phyloP scores from a whole-genome alignment of 2,329 filamentous ascomycete species.

The Fusarium multiceps region DNA sequence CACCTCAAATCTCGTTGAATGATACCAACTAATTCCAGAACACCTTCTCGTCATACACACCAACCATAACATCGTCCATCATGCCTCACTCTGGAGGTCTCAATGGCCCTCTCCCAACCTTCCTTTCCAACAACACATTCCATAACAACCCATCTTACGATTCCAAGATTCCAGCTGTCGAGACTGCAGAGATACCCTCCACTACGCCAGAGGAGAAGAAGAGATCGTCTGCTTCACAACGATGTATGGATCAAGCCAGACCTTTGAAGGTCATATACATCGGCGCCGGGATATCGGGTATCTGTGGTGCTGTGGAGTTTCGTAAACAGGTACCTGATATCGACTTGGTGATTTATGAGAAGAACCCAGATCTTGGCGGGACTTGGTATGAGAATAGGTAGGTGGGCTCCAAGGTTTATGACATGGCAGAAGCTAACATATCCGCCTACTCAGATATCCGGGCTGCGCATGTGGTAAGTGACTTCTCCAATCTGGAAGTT shows the following conservation, averaged over 20 bases:
- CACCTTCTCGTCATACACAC: neutral
- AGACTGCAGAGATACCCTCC: neutral
- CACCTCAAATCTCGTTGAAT: neutral
- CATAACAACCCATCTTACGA: fast-evolving
- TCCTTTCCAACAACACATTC: neutral
- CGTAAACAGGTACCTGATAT: slow-evolving; percentile 9
- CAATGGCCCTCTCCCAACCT: neutral
- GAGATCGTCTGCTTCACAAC: neutral
- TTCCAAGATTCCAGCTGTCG: neutral
- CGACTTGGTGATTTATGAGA: slow-evolving; percentile 12
- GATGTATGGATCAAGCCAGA: slow-evolving; percentile 3
- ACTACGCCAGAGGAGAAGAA: neutral
- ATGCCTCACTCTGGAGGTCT: slow-evolving; percentile 3
- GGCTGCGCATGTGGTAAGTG: slow-evolving; percentile 12
- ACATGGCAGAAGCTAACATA: neutral
- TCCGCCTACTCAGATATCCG: slow-evolving; percentile 2
- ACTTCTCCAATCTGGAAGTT: no score
- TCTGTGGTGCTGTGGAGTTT: slow-evolving; percentile 19
- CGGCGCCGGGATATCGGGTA: neutral
- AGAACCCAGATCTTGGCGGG: slow-evolving; percentile 17
- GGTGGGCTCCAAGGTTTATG: fast-evolving
- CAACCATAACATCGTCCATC: neutral
- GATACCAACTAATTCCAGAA: neutral
- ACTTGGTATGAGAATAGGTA: slow-evolving; percentile 22
- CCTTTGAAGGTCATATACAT: slow-evolving; percentile 22